Conservation (phyloP, 176 grass and related monocot genomes). For the Triticum turgidum region DNA sequence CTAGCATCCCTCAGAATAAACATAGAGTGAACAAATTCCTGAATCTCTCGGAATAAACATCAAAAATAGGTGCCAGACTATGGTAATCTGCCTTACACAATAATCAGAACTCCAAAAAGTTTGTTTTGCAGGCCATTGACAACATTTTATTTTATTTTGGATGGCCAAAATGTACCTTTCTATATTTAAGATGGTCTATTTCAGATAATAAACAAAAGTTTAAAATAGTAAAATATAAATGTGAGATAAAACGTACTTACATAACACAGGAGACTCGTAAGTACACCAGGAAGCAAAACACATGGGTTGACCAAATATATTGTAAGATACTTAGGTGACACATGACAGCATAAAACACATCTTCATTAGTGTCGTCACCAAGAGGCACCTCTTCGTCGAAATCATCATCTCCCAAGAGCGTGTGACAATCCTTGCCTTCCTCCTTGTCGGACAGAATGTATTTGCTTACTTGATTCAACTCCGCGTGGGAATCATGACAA, state of each 20-base stretch:
- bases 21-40: background rate
- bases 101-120: background rate
- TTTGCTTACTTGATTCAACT: too few species aligned
- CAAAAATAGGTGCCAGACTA: background rate
- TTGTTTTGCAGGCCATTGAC: background rate
- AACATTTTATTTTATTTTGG: background rate
- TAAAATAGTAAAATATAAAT: background rate
- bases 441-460: too few species aligned
- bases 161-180: background rate
- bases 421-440: too few species aligned
- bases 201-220: background rate
- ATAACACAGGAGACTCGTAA: background rate
- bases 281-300: background rate
- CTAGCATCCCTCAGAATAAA: background rate
- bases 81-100: background rate
- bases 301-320: background rate
- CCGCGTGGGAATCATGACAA: too few species aligned
- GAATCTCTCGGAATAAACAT: background rate
- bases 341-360: background rate
- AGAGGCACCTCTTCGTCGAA: constrained; percentile 79
- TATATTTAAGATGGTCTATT: background rate
- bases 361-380: constrained; percentile 59
- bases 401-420: constrained; percentile 19
- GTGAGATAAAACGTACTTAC: background rate
- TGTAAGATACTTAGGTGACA: background rate